Evolutionary conservation across 1,139 yeast genomes (phyloP).

Genomic region (Taphrina populina): DNA sequence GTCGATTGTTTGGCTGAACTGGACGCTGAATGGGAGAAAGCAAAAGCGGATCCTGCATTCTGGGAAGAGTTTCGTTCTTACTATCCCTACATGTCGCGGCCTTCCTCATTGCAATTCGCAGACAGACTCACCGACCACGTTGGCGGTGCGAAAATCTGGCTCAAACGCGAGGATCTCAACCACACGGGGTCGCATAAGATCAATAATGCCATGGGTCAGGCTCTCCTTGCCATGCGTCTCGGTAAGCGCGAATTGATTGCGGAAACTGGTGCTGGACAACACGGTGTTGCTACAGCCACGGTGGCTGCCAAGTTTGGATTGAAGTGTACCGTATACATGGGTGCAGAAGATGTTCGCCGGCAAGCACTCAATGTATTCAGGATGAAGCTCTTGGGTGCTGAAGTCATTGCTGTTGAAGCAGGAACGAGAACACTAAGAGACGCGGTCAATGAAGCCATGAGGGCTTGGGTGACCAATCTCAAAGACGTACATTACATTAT

Average conservation of each 20-base stretch:
- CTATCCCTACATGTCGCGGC: conserved; percentile 92
- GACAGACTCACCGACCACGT: conserved; percentile 83
- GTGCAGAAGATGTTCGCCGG: conserved; percentile 98
- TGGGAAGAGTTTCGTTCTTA: conserved; percentile 88
- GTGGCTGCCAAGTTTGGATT: conserved; percentile 97
- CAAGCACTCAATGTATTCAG: conserved; percentile 97
- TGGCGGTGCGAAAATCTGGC: conserved; percentile 97
- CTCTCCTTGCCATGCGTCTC: conserved; percentile 81
- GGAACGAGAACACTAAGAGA: conserved; percentile 96
- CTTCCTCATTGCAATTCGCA: conserved; percentile 87
- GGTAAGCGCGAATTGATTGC: conserved; percentile 92
- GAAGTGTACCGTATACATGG: conserved; percentile 96
- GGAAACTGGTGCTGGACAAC: conserved; percentile 99
- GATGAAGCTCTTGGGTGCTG: conserved; percentile 94
- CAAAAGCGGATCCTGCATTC: conserved; percentile 81
- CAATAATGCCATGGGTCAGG: conserved; percentile 94
- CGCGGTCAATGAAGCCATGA: conserved; percentile 95
- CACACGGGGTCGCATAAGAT: conserved; percentile 98
- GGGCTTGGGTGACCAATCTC: conserved; percentile 90
- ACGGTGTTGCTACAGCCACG: conserved; percentile 99
- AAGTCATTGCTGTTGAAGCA: conserved; percentile 85
- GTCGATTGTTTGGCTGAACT: conserved; percentile 87
- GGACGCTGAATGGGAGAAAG: conserved; percentile 80
- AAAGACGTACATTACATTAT: conserved; percentile 87
- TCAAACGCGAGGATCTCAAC: conserved; percentile 95